These are phyloP conservation scores for Metroxylon sagu DNA, from an alignment of 176 grass and related monocot genomes.

Conservation along the genomic window DNA sequence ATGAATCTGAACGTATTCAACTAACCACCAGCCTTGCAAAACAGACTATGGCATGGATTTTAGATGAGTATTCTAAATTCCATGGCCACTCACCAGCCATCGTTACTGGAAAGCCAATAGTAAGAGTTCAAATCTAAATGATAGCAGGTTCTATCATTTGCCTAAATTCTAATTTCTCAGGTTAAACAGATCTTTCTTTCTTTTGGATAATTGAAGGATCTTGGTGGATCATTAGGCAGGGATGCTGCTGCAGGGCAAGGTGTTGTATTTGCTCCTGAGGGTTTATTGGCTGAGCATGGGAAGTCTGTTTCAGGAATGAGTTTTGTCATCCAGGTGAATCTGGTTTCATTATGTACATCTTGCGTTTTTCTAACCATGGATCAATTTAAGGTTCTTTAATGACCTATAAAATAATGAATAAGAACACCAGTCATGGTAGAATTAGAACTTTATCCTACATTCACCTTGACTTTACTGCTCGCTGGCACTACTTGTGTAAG, in stretches of 20 bases:
- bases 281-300: conserved; percentile 2
- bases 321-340: conserved; percentile 8
- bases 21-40: neutral
- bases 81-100: conserved; percentile 12
- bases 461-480: too few relatives aligned
- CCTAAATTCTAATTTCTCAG: neutral
- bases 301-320: conserved; percentile 12
- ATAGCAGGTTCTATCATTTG: neutral
- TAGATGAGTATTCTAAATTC: conserved; percentile 16
- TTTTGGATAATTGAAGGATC: conserved; percentile 3
- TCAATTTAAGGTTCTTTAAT: too few relatives aligned
- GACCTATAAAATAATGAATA: too few relatives aligned
- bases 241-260: conserved; percentile 13
- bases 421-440: too few relatives aligned
- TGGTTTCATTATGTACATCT: neutral
- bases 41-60: conserved; percentile 12
- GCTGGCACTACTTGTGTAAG: too few relatives aligned
- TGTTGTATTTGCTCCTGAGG: neutral
- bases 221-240: conserved; percentile 13
- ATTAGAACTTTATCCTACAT: too few relatives aligned
- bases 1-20: too few relatives aligned
- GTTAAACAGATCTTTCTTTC: too few relatives aligned
- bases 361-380: too few relatives aligned
- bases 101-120: conserved; percentile 14
- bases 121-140: neutral